A percentile compares a stretch with the other conserved stretches of the same genome.
phyloP scores from a whole-genome alignment of 257 asterid species.

The Linaria vulgaris region DNA sequence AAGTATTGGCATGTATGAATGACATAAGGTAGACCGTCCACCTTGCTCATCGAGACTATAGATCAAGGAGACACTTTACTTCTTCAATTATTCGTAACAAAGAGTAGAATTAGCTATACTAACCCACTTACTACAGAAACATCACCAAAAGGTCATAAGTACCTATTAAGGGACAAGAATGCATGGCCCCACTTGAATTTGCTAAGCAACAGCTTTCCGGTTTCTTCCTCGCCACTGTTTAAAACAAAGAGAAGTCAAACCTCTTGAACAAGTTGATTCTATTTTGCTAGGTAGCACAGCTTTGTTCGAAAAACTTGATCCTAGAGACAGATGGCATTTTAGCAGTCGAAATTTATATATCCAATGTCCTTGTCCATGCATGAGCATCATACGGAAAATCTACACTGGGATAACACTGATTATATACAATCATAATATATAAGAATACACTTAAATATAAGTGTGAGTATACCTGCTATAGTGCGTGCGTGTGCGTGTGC shows the following conservation, averaged over 20 bases:
- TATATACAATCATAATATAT: too few relatives aligned
- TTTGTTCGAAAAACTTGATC: not conserved
- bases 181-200: constrained; percentile 99
- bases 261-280: constrained; percentile 4
- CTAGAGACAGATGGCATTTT: too few relatives aligned
- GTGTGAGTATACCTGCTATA: too few relatives aligned
- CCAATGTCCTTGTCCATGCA: too few relatives aligned
- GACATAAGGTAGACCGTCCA: not conserved
- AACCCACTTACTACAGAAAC: too few relatives aligned
- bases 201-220: constrained; percentile 67
- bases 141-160: constrained; percentile 11
- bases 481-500: too few relatives aligned
- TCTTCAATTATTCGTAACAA: too few relatives aligned
- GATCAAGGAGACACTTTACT: not conserved
- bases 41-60: not conserved
- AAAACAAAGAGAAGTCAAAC: constrained; percentile 19
- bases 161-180: constrained; percentile 88
- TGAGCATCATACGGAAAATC: too few relatives aligned
- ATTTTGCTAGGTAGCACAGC: not conserved
- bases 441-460: too few relatives aligned
- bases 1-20: not conserved
- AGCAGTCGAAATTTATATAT: too few relatives aligned
- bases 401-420: too few relatives aligned
- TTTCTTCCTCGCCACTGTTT: constrained; percentile 81
- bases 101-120: too few relatives aligned